Conservation (phyloP, 208 protist species). For the Acanthamoeba quina region DNA sequence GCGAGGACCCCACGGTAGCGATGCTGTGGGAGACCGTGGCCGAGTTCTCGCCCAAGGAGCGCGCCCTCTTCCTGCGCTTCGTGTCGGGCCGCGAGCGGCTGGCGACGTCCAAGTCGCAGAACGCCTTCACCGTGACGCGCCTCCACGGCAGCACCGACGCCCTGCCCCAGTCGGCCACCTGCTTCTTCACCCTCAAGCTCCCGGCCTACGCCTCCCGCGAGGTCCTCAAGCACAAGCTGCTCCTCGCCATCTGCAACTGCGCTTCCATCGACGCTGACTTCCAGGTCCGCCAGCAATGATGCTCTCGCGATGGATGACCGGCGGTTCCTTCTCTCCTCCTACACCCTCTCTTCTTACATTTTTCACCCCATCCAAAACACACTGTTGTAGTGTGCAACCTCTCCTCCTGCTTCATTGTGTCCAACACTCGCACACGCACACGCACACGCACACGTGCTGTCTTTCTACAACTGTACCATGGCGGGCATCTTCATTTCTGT, state of each 20-base stretch:
- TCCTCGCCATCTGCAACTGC: conserved; percentile 73
- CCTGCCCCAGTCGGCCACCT: conserved; percentile 68
- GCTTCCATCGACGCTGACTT: conserved; percentile 74
- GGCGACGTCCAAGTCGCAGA: not conserved
- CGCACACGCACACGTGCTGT: no score
- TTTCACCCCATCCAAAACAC: no score
- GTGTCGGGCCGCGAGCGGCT: conserved; percentile 72
- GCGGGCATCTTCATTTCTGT: no score
- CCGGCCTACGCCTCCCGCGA: conserved; percentile 27
- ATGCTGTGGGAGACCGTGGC: conserved; percentile 69
- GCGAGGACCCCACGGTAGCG: conserved; percentile 9
- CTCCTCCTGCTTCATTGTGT: no score
- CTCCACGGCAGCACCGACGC: conserved; percentile 37
- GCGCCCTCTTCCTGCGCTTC: conserved; percentile 75
- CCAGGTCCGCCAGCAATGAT: not conserved
- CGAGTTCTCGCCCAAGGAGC: conserved; percentile 69
- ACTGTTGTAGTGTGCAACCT: no score
- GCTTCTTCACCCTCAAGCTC: conserved; percentile 76
- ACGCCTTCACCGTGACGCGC: conserved; percentile 49
- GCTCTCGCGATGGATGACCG: not conserved
- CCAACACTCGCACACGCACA: no score
- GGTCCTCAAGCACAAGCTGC: conserved; percentile 17
- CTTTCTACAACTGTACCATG: no score
- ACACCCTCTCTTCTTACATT: not conserved
- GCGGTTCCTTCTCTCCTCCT: no score